Percentiles rank a stretch among this genome's conserved stretches.
Conservation (phyloP, 2,329 filamentous ascomycete species). For the Eutypa lata region DNA sequence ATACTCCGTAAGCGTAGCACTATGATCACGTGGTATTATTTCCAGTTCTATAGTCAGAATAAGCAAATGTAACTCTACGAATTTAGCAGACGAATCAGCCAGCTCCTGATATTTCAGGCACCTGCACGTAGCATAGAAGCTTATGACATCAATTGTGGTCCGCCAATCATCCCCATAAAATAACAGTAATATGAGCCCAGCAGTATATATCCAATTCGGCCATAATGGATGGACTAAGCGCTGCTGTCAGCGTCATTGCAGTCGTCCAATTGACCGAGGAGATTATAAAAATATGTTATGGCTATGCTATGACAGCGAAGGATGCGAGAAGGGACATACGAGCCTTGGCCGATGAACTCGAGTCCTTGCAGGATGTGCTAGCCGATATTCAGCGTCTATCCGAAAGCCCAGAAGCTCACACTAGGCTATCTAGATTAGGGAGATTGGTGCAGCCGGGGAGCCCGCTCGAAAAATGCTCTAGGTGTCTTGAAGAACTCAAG, state of each 20-base stretch:
- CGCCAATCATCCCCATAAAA: too few relatives aligned
- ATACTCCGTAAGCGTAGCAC: too few relatives aligned
- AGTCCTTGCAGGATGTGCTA: not conserved
- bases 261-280: not conserved
- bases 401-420: too few relatives aligned
- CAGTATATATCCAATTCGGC: too few relatives aligned
- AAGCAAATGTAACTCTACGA: too few relatives aligned
- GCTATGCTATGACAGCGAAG: not conserved
- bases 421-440: not conserved
- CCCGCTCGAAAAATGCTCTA: not conserved
- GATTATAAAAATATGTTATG: not conserved
- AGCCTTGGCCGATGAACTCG: not conserved
- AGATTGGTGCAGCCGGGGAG: not conserved
- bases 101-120: too few relatives aligned
- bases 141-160: too few relatives aligned
- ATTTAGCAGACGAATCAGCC: too few relatives aligned
- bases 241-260: not conserved
- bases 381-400: not conserved
- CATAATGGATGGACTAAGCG: not conserved
- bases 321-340: not conserved
- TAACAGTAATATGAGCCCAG: too few relatives aligned
- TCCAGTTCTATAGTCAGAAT: too few relatives aligned
- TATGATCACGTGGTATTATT: too few relatives aligned
- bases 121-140: too few relatives aligned
- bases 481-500: not conserved